Evolutionary conservation across 495 filamentous ascomycete species (phyloP).

Genomic region (Talaromyces liani): DNA sequence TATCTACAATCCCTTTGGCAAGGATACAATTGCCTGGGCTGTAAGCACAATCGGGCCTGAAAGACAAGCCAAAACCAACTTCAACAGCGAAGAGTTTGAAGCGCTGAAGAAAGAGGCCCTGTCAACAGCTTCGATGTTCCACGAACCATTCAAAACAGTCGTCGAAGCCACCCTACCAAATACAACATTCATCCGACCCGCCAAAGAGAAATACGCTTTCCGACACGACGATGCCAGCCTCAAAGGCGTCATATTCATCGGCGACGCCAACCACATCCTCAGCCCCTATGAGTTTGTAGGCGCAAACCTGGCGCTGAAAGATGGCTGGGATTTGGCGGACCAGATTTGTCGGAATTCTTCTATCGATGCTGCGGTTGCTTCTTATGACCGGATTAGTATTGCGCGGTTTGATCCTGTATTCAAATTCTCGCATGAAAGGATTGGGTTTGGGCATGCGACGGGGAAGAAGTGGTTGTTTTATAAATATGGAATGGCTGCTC

Average conservation of each 20-base stretch:
- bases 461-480: conserved; percentile 4
- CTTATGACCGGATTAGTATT: background rate
- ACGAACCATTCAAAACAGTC: conserved; percentile 23
- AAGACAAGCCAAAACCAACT: background rate
- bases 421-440: background rate
- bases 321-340: conserved; percentile 31
- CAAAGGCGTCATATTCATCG: conserved; percentile 27
- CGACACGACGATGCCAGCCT: conserved; percentile 18
- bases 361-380: background rate
- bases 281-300: conserved; percentile 37
- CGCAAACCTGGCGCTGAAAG: conserved; percentile 32
- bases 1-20: conserved; percentile 27
- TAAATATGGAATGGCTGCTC: conserved; percentile 5
- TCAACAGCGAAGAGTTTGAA: conserved; percentile 2
- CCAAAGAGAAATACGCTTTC: conserved; percentile 30
- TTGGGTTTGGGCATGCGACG: background rate
- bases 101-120: conserved; percentile 17
- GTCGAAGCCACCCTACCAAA: conserved; percentile 21
- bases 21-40: conserved; percentile 22
- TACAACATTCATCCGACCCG: conserved; percentile 20
- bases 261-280: conserved; percentile 37
- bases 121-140: conserved; percentile 17
- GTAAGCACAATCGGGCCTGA: conserved; percentile 14
- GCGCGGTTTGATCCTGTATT: background rate
- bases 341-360: conserved; percentile 6